phyloP scores from a whole-genome alignment of 169 alveolate species.

The Cytauxzoon felis region DNA sequence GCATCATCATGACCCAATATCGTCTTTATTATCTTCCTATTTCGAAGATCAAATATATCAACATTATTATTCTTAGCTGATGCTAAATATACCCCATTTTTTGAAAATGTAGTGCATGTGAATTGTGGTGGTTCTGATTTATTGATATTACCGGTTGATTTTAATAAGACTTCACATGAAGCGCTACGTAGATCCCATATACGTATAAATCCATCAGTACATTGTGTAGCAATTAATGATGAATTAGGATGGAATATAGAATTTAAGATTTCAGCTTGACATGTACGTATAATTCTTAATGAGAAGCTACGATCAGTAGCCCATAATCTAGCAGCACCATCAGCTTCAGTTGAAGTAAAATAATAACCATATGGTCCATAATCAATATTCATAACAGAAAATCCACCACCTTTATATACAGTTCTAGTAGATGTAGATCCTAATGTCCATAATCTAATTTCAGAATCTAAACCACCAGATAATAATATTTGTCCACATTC shows the following conservation, averaged over 20 bases:
- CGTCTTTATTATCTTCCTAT: slow-evolving; percentile 22
- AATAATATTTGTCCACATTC: slow-evolving; percentile 53
- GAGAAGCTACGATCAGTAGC: slow-evolving; percentile 64
- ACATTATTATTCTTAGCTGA: slow-evolving; percentile 25
- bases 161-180: slow-evolving; percentile 19
- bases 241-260: slow-evolving; percentile 58
- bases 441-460: slow-evolving; percentile 19
- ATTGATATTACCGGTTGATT: neutral
- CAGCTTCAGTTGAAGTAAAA: slow-evolving; percentile 48
- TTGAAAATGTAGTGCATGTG: slow-evolving; percentile 18
- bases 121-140: neutral
- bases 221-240: slow-evolving; percentile 33
- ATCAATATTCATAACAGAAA: slow-evolving; percentile 28
- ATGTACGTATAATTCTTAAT: slow-evolving; percentile 37
- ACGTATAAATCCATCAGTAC: slow-evolving; percentile 38
- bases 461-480: slow-evolving; percentile 56
- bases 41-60: slow-evolving; percentile 29
- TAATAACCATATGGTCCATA: slow-evolving; percentile 54
- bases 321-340: slow-evolving; percentile 59
- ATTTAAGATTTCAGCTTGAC: slow-evolving; percentile 26
- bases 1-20: slow-evolving; percentile 28
- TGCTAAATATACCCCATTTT: slow-evolving; percentile 28
- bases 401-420: slow-evolving; percentile 41
- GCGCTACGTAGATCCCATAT: slow-evolving; percentile 51
- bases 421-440: slow-evolving; percentile 35